Evolutionary conservation across 768 basidiomycete species (phyloP).

Genomic region (Tricholoma matsutake): DNA sequence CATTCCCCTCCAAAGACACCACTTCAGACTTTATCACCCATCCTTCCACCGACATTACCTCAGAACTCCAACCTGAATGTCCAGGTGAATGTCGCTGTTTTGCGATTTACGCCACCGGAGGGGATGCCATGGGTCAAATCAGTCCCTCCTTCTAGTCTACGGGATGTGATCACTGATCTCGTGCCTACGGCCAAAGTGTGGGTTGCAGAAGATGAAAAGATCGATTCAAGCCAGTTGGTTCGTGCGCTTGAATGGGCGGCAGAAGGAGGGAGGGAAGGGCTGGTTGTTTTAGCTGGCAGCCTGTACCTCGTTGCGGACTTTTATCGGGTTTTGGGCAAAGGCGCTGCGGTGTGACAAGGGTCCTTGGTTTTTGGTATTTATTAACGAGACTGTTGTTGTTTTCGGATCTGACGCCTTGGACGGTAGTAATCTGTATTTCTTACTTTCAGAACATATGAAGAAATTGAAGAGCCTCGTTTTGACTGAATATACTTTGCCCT

Average conservation of each 20-base stretch:
- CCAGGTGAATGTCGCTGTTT: not conserved
- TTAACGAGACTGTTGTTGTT: too few relatives aligned
- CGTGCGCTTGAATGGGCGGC: slow-evolving; percentile 49
- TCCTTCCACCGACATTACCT: slow-evolving; percentile 46
- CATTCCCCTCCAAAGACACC: slow-evolving; percentile 52
- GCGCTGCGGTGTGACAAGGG: not conserved
- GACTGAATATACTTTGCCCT: too few relatives aligned
- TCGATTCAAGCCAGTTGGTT: slow-evolving; percentile 17
- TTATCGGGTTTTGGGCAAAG: slow-evolving; percentile 49
- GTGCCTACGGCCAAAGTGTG: slow-evolving; percentile 33
- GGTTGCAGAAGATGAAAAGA: slow-evolving; percentile 28
- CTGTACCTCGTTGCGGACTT: slow-evolving; percentile 94
- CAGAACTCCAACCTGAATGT: not conserved
- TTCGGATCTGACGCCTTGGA: too few relatives aligned
- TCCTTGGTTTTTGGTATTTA: too few relatives aligned
- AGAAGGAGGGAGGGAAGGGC: slow-evolving; percentile 31
- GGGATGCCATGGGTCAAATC: slow-evolving; percentile 67
- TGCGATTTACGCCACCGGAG: slow-evolving; percentile 16
- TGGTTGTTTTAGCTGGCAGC: slow-evolving; percentile 85
- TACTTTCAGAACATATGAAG: too few relatives aligned
- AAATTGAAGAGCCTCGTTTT: too few relatives aligned
- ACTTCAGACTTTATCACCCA: slow-evolving; percentile 61
- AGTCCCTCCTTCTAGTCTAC: slow-evolving; percentile 51
- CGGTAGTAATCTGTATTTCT: too few relatives aligned
- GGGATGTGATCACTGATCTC: slow-evolving; percentile 11